A percentile compares a stretch with the other conserved stretches of the same genome.
Conservation (phyloP, 2,329 filamentous ascomycete species). For the Exophiala sp. region DNA sequence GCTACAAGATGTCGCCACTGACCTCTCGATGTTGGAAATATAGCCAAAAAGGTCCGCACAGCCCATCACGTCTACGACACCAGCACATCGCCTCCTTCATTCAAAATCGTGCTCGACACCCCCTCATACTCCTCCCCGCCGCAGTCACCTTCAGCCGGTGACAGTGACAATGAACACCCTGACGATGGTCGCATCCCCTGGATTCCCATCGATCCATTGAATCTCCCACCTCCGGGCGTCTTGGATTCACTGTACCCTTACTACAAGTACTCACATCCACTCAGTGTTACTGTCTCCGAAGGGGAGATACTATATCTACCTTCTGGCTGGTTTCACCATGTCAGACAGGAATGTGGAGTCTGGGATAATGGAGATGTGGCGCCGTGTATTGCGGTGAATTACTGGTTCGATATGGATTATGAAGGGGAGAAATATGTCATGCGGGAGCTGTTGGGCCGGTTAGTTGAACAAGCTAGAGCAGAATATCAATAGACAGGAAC, state of each 20-base stretch:
- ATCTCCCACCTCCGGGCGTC: not conserved
- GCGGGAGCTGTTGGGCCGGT: conserved; percentile 35
- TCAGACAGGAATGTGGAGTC: conserved; percentile 24
- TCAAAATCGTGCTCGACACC: conserved; percentile 11
- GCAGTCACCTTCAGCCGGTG: not conserved
- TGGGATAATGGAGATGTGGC: conserved; percentile 22
- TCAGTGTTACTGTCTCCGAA: conserved; percentile 23
- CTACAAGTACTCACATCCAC: conserved; percentile 20
- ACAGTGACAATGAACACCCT: not conserved
- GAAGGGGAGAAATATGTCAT: conserved; percentile 42
- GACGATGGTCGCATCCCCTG: conserved; percentile 23
- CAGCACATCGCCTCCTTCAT: conserved; percentile 1
- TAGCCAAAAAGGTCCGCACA: conserved; percentile 4
- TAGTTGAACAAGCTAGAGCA: conserved; percentile 14
- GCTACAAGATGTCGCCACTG: too few species aligned
- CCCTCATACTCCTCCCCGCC: too few species aligned
- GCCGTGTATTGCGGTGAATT: conserved; percentile 28
- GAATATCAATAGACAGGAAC: not conserved
- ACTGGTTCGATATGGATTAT: conserved; percentile 30
- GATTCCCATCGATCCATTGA: conserved; percentile 25
- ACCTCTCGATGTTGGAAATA: not conserved
- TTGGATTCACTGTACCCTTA: conserved; percentile 7
- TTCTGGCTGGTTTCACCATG: conserved; percentile 29
- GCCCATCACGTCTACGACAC: conserved; percentile 2
- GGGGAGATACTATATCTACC: conserved; percentile 28